A percentile compares a stretch with the other conserved stretches of the same genome.
Conservation (phyloP, 106 monocot genomes). For the Apostasia shenzhenica region DNA sequence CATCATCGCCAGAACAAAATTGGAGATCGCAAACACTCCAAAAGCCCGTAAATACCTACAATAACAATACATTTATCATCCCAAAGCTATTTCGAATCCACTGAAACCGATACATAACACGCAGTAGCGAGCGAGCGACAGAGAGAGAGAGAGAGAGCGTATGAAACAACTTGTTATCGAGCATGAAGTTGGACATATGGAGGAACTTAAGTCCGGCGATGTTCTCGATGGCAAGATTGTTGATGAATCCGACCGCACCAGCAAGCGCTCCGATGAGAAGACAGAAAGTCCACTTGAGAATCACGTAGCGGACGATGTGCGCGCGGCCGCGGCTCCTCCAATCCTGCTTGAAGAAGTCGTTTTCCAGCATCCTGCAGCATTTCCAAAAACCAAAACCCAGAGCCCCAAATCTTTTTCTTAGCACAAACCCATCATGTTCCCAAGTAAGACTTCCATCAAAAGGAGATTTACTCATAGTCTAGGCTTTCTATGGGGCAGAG, state of each 20-base stretch:
- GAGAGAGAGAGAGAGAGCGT: background rate
- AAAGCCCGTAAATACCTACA: slow-evolving; percentile 60
- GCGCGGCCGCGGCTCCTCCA: slow-evolving; percentile 48
- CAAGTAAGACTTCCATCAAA: background rate
- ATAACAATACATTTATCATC: background rate
- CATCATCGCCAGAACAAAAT: slow-evolving; percentile 57
- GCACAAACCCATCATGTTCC: background rate
- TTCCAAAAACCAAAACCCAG: slow-evolving; percentile 22
- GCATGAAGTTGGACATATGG: slow-evolving; percentile 62
- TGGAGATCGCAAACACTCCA: slow-evolving; percentile 47
- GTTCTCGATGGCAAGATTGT: slow-evolving; percentile 87
- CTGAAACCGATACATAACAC: background rate
- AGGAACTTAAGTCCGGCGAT: slow-evolving; percentile 73
- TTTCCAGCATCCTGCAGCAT: slow-evolving; percentile 53
- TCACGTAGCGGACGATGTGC: slow-evolving; percentile 47
- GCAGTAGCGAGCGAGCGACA: background rate
- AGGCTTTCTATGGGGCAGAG: slow-evolving; percentile 84
- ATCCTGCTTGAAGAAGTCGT: slow-evolving; percentile 75
- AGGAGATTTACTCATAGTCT: slow-evolving; percentile 51
- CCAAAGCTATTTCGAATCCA: background rate
- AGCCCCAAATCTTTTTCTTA: background rate
- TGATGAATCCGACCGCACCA: slow-evolving; percentile 57
- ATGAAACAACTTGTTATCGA: slow-evolving; percentile 31
- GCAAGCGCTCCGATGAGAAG: slow-evolving; percentile 49
- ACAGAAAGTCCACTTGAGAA: slow-evolving; percentile 81